Conservation (phyloP, 108 stramenopile species). For the Skeletonema tropicum region DNA sequence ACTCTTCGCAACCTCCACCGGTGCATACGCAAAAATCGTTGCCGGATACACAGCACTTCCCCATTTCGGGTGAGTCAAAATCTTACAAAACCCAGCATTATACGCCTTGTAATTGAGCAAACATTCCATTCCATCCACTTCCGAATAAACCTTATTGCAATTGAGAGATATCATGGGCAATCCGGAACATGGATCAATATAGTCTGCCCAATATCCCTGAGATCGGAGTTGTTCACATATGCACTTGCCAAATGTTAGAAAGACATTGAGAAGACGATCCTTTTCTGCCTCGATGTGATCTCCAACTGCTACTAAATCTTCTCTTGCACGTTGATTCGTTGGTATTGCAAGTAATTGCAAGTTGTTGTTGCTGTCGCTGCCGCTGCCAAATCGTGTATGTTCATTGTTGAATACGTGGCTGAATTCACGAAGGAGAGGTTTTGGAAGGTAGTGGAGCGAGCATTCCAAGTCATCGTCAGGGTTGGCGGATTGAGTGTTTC, state of each 20-base stretch:
- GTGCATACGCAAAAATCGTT: conserved; percentile 89
- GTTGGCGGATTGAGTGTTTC: conserved; percentile 16
- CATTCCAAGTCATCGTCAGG: conserved; percentile 62
- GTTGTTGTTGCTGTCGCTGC: not conserved
- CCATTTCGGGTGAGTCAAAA: conserved; percentile 95
- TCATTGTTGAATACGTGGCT: conserved; percentile 80
- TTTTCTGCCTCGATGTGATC: conserved; percentile 87
- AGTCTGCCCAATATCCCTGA: conserved; percentile 90
- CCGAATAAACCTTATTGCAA: conserved; percentile 86
- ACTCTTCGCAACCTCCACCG: conserved; percentile 54
- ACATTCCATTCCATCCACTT: conserved; percentile 94
- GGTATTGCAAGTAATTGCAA: conserved; percentile 79
- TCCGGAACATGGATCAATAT: conserved; percentile 98
- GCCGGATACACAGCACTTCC: conserved; percentile 96
- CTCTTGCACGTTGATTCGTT: conserved; percentile 82
- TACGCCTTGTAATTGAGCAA: conserved; percentile 88
- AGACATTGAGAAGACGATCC: conserved; percentile 85
- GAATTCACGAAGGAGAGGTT: conserved; percentile 81
- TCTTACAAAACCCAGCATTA: conserved; percentile 97
- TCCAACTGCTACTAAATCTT: conserved; percentile 86
- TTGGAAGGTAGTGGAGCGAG: conserved; percentile 74
- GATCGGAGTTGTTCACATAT: conserved; percentile 60
- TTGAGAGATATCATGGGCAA: conserved; percentile 87
- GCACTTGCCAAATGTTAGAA: conserved; percentile 77
- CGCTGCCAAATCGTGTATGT: conserved; percentile 41